Evolutionary conservation across 352 stramenopile species (phyloP), one percentile per base, ranked within the genome.

Genomic region (Globisporangium barbulae): DNA sequence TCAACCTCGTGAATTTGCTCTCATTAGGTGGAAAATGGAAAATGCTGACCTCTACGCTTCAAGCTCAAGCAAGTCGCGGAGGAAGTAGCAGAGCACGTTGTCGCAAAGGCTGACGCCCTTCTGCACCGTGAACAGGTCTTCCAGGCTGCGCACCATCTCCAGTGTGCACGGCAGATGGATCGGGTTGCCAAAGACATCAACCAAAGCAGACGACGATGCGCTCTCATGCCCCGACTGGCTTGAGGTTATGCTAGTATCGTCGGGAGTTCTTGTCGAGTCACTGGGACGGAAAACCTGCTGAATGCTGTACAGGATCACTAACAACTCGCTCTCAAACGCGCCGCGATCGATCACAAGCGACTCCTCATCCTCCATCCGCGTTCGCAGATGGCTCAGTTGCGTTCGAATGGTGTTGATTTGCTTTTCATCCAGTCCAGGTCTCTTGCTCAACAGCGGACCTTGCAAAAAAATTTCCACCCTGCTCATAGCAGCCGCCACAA

Each of bases 51-150:
- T 30, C 21, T 44, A 21, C 13, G 15, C 31, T 45, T 58, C n/a
- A 3, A 44, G 42, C 25, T 90, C 79, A 28, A 93, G 71, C 37
- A 89, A 67, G 41, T 93, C 79, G 42, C 82, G 70, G 13, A 91
- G 69, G 41, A 90, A 93, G 60, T 89, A 90, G 65, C 82, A 91
- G 44, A 93, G 72, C 19, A 67, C 55, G 58, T 86, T 88, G 53
- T 91, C 73, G n/a, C 70, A 58, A 4, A 72, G 56, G 44, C 73
- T 71, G 17, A 73, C 58, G 25, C 80, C 77, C 52, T 65, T 76
- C 31, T 73, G 65, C 42, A 79, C 65, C 25, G 73, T 78, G 61
- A 90, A 79, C 39, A 93, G 50, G 33, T 67, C 57, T 68, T 89
- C 81, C 42, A 93, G 49, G 22, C 61, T 64, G 19, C 65, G 67